Evolutionary conservation across 2,329 filamentous ascomycete genomes (phyloP).

Genomic region (Fusarium sulawesiense): DNA sequence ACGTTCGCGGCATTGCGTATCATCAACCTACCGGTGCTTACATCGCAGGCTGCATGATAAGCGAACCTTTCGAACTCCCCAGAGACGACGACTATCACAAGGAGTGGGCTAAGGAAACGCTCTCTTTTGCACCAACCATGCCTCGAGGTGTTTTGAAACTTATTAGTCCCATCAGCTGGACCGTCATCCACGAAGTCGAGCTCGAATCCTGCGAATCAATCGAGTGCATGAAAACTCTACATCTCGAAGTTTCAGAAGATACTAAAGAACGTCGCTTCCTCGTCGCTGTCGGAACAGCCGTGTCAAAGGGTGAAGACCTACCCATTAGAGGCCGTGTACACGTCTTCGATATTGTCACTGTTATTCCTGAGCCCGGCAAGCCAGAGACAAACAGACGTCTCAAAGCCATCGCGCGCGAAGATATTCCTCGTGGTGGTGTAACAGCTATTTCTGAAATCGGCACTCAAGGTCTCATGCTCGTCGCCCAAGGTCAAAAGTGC

Average conservation of each 20-base stretch:
- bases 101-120: slow-evolving; percentile 82
- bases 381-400: slow-evolving; percentile 88
- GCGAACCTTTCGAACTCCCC: slow-evolving; percentile 81
- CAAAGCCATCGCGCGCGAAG: slow-evolving; percentile 88
- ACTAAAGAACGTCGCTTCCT: slow-evolving; percentile 88
- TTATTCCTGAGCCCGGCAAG: slow-evolving; percentile 87
- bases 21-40: slow-evolving; percentile 81
- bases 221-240: slow-evolving; percentile 83
- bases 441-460: slow-evolving; percentile 87
- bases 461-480: slow-evolving; percentile 87
- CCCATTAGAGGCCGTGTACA: slow-evolving; percentile 86
- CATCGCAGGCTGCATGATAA: slow-evolving; percentile 75
- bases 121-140: slow-evolving; percentile 71
- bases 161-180: slow-evolving; percentile 80
- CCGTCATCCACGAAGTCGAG: slow-evolving; percentile 78
- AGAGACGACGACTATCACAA: slow-evolving; percentile 86
- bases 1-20: slow-evolving; percentile 79
- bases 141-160: slow-evolving; percentile 81
- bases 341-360: slow-evolving; percentile 90
- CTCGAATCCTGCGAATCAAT: slow-evolving; percentile 81
- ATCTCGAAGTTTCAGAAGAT: slow-evolving; percentile 89
- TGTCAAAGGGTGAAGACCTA: slow-evolving; percentile 90
- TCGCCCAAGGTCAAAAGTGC: slow-evolving; percentile 94
- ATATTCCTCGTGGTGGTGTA: slow-evolving; percentile 90
- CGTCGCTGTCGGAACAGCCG: slow-evolving; percentile 85